phyloP scores from a whole-genome alignment of 1,139 yeast species.

The Hyphopichia wangnamkhiaoensis region DNA sequence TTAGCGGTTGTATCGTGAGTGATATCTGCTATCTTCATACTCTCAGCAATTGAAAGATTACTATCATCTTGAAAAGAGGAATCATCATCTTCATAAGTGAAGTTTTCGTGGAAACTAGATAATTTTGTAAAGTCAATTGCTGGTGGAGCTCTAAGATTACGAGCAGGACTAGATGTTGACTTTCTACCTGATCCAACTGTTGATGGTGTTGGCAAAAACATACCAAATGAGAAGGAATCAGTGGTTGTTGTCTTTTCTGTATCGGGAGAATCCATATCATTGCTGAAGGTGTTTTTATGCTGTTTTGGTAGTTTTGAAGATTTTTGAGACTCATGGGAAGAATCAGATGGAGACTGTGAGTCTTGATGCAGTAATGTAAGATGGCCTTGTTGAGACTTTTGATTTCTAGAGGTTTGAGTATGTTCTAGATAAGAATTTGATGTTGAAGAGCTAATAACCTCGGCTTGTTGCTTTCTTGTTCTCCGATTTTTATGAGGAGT shows the following conservation, averaged over 20 bases:
- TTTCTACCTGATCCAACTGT: constrained; percentile 43
- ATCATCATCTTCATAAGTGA: constrained; percentile 19
- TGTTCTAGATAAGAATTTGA: background rate
- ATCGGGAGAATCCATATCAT: background rate
- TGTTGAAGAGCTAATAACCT: background rate
- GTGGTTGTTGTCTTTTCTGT: constrained; percentile 4
- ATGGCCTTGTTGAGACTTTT: too few species aligned
- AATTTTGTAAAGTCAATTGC: constrained; percentile 20
- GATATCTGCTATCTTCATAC: constrained; percentile 2
- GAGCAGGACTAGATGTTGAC: constrained; percentile 8
- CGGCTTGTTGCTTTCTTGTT: constrained; percentile 11
- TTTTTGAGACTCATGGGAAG: too few species aligned
- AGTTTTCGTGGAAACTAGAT: constrained; percentile 19
- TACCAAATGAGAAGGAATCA: constrained; percentile 22
- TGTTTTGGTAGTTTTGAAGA: background rate
- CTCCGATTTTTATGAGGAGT: constrained; percentile 38
- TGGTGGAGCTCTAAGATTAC: constrained; percentile 14
- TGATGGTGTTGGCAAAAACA: constrained; percentile 43
- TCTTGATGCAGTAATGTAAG: constrained; percentile 12
- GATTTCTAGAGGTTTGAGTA: background rate
- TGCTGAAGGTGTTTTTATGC: background rate
- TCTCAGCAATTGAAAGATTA: constrained; percentile 13
- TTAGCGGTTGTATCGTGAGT: background rate
- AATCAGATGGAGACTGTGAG: constrained; percentile 5
- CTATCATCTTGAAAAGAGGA: constrained; percentile 1